Evolutionary conservation across 2,329 filamentous ascomycete species (phyloP).

Genomic region (Aspergillus brunneoviolaceus): DNA sequence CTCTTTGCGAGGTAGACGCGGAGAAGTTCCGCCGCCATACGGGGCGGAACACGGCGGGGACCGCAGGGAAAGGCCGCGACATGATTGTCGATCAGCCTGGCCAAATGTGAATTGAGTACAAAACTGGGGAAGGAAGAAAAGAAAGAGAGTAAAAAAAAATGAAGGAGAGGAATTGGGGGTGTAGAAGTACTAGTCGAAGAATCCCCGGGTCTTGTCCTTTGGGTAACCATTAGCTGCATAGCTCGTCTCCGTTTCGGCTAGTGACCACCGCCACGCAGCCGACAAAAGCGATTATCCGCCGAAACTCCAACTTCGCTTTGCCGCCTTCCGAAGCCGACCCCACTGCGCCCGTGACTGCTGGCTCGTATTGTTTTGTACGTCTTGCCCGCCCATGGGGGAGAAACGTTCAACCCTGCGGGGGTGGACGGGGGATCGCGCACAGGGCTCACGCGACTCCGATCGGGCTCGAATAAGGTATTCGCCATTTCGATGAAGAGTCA

Average conservation of each 20-base stretch:
- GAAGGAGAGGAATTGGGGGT: slow-evolving; percentile 15
- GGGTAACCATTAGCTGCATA: not conserved
- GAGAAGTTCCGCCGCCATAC: slow-evolving; percentile 60
- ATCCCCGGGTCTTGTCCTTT: not conserved
- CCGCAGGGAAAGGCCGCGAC: slow-evolving; percentile 30
- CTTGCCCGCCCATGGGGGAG: not conserved
- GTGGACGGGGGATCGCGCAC: not conserved
- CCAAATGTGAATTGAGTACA: slow-evolving; percentile 7
- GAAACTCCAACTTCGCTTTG: slow-evolving; percentile 14
- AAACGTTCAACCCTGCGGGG: slow-evolving; percentile 8
- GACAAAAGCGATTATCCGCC: slow-evolving; percentile 10
- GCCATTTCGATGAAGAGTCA: not conserved
- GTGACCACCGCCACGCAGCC: slow-evolving; percentile 16
- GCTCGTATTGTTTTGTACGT: slow-evolving; percentile 4
- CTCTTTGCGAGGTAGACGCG: slow-evolving; percentile 60
- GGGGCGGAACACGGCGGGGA: slow-evolving; percentile 33
- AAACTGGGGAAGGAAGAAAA: slow-evolving; percentile 8
- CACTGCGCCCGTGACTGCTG: slow-evolving; percentile 1
- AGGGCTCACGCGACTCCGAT: not conserved
- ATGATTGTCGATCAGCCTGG: slow-evolving; percentile 22
- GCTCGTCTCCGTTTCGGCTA: slow-evolving; percentile 23
- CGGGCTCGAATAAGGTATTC: not conserved
- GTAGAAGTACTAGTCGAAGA: slow-evolving; percentile 15
- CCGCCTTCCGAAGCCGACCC: slow-evolving; percentile 26
- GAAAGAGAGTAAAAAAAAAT: slow-evolving; percentile 3